phyloP scores from a whole-genome alignment of 2,329 filamentous ascomycete genomes.

The Alternaria longipes region DNA sequence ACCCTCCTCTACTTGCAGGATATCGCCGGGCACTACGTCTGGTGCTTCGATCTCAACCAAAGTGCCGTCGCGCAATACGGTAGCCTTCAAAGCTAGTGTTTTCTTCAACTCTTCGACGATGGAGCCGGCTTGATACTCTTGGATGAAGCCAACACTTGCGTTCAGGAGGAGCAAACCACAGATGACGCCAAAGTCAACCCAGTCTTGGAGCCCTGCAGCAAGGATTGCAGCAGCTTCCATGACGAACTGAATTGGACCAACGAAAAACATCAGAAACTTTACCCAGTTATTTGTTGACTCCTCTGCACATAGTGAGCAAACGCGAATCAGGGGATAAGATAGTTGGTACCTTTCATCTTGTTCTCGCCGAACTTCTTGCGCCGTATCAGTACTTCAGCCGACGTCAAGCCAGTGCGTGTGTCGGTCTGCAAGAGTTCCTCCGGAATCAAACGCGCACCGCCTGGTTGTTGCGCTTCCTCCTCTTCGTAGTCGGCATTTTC shows the following conservation, averaged over 20 bases:
- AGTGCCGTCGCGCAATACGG: constrained; percentile 81
- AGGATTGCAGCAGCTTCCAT: constrained; percentile 87
- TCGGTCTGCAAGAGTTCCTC: constrained; percentile 83
- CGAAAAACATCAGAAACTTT: constrained; percentile 84
- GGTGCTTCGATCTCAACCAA: constrained; percentile 82
- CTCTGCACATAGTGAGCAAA: constrained; percentile 57
- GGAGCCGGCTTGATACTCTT: constrained; percentile 88
- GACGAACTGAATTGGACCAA: constrained; percentile 91
- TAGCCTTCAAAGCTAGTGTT: constrained; percentile 86
- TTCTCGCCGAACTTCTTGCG: constrained; percentile 83
- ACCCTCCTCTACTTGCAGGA: constrained; percentile 88
- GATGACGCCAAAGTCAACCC: constrained; percentile 95
- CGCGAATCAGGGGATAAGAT: not conserved
- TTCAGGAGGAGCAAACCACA: constrained; percentile 84
- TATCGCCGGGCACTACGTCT: constrained; percentile 88
- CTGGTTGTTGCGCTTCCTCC: constrained; percentile 62
- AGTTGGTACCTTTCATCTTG: constrained; percentile 71
- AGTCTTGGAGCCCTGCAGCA: constrained; percentile 84
- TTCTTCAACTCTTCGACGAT: constrained; percentile 93
- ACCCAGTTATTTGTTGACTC: constrained; percentile 85
- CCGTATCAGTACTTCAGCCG: constrained; percentile 69
- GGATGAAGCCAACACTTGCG: constrained; percentile 84
- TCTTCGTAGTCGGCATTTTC: constrained; percentile 72
- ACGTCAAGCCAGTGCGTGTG: constrained; percentile 74
- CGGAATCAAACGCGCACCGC: constrained; percentile 68